Percentiles rank a stretch among this genome's conserved stretches.
phyloP scores from a whole-genome alignment of 495 filamentous ascomycete genomes.

The Hypoxylon subgilvum region DNA sequence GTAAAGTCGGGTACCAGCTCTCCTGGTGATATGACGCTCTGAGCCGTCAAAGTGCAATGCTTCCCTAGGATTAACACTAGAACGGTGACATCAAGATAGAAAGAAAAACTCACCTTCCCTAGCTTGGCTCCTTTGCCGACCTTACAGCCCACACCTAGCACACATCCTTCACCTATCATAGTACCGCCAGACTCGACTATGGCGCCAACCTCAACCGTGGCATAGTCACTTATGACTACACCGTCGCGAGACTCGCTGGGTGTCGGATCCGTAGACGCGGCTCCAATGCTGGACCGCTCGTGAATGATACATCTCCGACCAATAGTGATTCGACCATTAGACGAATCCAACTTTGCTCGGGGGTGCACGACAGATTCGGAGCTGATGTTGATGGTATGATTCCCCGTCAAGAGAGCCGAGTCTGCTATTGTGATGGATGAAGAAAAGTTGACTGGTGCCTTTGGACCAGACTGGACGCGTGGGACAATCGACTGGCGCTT shows the following conservation, averaged over 20 bases:
- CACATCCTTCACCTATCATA: conserved; percentile 65
- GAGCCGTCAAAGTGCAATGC: conserved; percentile 60
- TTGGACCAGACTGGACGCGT: conserved; percentile 53
- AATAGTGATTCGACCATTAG: conserved; percentile 71
- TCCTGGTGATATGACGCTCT: conserved; percentile 56
- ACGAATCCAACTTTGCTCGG: conserved; percentile 71
- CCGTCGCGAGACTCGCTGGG: conserved; percentile 41
- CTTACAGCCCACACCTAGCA: conserved; percentile 65
- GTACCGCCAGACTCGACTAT: conserved; percentile 65
- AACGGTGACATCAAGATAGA: conserved; percentile 1
- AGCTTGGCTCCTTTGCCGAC: conserved; percentile 67
- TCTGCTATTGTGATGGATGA: conserved; percentile 75
- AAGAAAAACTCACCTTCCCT: conserved; percentile 61
- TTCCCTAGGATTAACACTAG: conserved; percentile 47
- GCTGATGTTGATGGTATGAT: conserved; percentile 72
- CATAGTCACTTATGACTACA: conserved; percentile 62
- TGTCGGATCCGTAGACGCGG: conserved; percentile 45
- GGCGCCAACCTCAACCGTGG: conserved; percentile 66
- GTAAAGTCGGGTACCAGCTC: conserved; percentile 68
- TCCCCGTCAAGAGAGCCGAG: conserved; percentile 73
- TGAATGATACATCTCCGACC: conserved; percentile 76
- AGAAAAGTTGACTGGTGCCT: conserved; percentile 73
- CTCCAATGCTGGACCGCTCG: conserved; percentile 71
- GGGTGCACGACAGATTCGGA: conserved; percentile 82
- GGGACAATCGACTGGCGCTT: conserved; percentile 61